phyloP scores from a whole-genome alignment of 2,329 filamentous ascomycete genomes.

The Diaporthe ampelina region DNA sequence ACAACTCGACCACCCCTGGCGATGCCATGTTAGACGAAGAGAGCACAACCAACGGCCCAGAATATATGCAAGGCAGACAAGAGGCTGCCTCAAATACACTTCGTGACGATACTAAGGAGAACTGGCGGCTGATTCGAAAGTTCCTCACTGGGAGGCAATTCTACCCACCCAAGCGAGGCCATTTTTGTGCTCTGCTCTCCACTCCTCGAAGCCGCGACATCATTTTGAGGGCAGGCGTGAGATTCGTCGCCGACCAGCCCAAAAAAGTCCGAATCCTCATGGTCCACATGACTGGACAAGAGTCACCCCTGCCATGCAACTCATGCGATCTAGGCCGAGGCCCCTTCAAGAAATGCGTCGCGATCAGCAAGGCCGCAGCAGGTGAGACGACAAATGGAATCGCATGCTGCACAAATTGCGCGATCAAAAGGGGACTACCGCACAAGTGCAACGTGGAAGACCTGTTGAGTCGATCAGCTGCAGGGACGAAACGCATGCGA shows the following conservation, averaged over 20 bases:
- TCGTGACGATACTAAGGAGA: neutral
- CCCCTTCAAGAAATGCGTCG: constrained; percentile 21
- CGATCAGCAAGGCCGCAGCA: constrained; percentile 7
- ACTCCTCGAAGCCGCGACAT: constrained; percentile 7
- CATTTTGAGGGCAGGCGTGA: neutral
- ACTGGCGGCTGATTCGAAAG: constrained; percentile 10
- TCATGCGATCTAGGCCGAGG: neutral
- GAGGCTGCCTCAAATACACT: neutral
- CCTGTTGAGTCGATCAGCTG: neutral
- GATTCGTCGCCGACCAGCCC: neutral
- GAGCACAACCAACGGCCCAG: too few relatives aligned
- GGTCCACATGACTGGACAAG: constrained; percentile 23
- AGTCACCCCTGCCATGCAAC: constrained; percentile 17
- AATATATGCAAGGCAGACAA: neutral
- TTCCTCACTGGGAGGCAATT: neutral
- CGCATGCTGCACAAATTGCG: constrained; percentile 34
- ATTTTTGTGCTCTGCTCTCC: neutral
- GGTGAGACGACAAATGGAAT: constrained; percentile 1
- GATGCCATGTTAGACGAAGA: too few relatives aligned
- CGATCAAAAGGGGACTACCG: neutral
- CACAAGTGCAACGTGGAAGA: neutral
- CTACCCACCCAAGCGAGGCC: constrained; percentile 8
- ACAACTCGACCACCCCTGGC: too few relatives aligned
- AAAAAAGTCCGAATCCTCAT: constrained; percentile 30
- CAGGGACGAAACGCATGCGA: too few relatives aligned